phyloP scores from a whole-genome alignment of 1,139 yeast species.

The Debaryomyces nepalensis region DNA sequence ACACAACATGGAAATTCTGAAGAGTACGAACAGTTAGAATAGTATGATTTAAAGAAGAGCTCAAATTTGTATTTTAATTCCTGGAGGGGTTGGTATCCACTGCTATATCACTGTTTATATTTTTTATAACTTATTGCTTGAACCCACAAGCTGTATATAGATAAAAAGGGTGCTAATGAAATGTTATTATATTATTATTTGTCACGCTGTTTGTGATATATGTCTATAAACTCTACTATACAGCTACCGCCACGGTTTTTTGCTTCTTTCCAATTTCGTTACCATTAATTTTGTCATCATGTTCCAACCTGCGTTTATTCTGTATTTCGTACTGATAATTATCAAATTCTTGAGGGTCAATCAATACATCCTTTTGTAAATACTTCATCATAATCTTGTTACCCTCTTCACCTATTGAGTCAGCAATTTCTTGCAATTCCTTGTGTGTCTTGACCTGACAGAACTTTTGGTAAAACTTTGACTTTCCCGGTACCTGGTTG shows the following conservation, averaged over 20 bases:
- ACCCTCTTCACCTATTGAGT: slow-evolving; percentile 34
- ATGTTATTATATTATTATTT: slow-evolving; percentile 9
- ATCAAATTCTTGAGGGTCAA: slow-evolving; percentile 26
- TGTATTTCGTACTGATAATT: slow-evolving; percentile 9
- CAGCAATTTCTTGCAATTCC: slow-evolving; percentile 46
- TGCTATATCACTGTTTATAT: slow-evolving; percentile 10
- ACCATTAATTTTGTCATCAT: slow-evolving; percentile 9
- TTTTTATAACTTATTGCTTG: slow-evolving; percentile 11
- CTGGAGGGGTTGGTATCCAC: slow-evolving; percentile 6
- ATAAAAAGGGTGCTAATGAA: slow-evolving; percentile 12
- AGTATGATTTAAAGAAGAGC: slow-evolving; percentile 8
- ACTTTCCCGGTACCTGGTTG: slow-evolving; percentile 81
- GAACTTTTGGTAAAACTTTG: slow-evolving; percentile 59
- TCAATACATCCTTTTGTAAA: slow-evolving; percentile 37
- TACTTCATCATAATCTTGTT: slow-evolving; percentile 39
- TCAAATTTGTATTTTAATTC: slow-evolving; percentile 9
- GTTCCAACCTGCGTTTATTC: slow-evolving; percentile 11
- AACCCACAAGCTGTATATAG: slow-evolving; percentile 13
- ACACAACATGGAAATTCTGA: slow-evolving; percentile 7
- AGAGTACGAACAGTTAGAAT: slow-evolving; percentile 4
- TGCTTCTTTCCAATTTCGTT: slow-evolving; percentile 6
- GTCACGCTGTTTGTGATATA: no score
- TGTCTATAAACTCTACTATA: slow-evolving; percentile 10
- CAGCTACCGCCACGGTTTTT: slow-evolving; percentile 9
- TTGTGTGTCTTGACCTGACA: slow-evolving; percentile 60